Base-by-base conservation (phyloP, 768 basidiomycete species). In the Tylopilus vinaceipallidus region DNA sequence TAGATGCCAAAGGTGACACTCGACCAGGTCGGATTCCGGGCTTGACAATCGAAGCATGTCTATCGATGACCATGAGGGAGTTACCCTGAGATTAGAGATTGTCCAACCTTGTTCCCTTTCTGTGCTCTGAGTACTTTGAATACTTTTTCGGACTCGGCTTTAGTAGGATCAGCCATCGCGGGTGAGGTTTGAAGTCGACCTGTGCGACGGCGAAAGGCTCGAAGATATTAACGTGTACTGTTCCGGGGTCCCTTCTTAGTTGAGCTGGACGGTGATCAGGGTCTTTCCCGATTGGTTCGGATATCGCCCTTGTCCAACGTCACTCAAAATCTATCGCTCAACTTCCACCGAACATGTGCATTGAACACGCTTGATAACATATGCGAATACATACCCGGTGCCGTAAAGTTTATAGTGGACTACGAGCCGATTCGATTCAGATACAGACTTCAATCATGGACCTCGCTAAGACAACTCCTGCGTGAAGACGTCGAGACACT, bases 11-110 rank as follows among this genome's bases (percentile, higher is more conserved):
- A 99, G 0, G 93, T 95, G 19, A 97, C 92, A 54, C 91, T 94
- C 4, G 94, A 86, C 97, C 95, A 98, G 27, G 94, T 97, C 39
- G 95, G 95, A 72, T 97, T 97, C 61, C 93, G 86, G 40, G 95
- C 94, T 61, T 81, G 80, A 67, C 95, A 98, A 68, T 98, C 95
- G 61, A 97, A 97, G 72, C 95, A 98, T 64, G 79, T 75, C 89
- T 91, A 64, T 42, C 52, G 61, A 57, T 52, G 37, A 42, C 34
- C 29, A 45, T 49, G 39, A 55, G 45, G 49, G 43, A 38, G 45
- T 8, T 26, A 36, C 19, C 17, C 13, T 9, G 20, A 47, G 14
- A 33, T 35, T 26, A 45, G 14, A 40, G 24, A 10, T 10, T 17
- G 44, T n/a, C 55, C 7, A 4, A 86, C 91, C 74, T 88, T 92